These are phyloP conservation scores for Gynostemma pentaphyllum DNA, from an alignment of 306 rosid genomes.

Conservation along the genomic window DNA sequence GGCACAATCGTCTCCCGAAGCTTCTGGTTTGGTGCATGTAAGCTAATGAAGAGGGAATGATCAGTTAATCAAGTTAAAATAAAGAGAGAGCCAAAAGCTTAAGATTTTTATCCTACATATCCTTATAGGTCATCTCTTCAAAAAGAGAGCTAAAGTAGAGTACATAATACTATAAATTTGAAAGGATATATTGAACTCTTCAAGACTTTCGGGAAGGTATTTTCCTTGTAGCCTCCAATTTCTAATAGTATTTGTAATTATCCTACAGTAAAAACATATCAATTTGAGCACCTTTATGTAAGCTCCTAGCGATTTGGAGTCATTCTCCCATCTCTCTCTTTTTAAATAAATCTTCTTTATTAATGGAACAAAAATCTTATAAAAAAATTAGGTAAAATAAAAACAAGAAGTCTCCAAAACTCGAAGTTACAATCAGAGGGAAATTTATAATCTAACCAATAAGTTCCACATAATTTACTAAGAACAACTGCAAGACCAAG, in stretches of 20 bases:
- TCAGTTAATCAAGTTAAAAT: slow-evolving; percentile 2
- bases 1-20: slow-evolving; percentile 92
- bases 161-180: too few species aligned
- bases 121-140: background rate
- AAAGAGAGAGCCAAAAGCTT: background rate
- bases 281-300: background rate
- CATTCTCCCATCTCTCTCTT: slow-evolving; percentile 1
- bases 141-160: background rate
- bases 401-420: too few species aligned
- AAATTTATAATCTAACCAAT: background rate
- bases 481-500: too few species aligned
- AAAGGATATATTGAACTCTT: background rate
- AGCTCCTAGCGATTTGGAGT: background rate
- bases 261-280: background rate
- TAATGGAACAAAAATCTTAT: background rate
- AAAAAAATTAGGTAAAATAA: too few species aligned
- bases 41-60: slow-evolving; percentile 32
- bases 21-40: slow-evolving; percentile 95
- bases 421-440: too few species aligned
- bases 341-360: background rate
- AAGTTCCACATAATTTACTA: too few species aligned
- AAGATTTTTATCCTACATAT: background rate
- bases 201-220: background rate
- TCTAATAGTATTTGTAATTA: background rate
- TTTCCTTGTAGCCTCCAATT: background rate